Evolutionary conservation across 2,329 filamentous ascomycete genomes (phyloP), one percentile per base, ranked within the genome.

Genomic region (Boeremia lycopersici): DNA sequence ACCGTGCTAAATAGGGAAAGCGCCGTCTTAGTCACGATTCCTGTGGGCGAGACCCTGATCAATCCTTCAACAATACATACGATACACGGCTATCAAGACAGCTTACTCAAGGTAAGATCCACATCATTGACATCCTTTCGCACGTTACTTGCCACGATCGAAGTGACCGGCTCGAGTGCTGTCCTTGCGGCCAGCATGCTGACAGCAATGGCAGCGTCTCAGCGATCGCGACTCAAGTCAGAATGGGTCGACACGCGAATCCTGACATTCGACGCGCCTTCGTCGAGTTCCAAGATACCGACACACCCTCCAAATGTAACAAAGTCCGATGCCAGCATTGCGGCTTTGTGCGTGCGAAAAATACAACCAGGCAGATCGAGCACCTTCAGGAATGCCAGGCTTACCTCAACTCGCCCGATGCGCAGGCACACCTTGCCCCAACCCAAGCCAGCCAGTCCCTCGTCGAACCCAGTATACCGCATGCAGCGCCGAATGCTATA

Each of bases 361-460:
- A 82, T 67, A 79, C 78, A 10, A 81, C 79, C 9, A 76, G 79
- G 57, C 79, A 82, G 65, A 78, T 80, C 55, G 78, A 82, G 56
- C 79, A 82, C 59, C 74, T 82, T 2, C 75, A 78, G 41, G 69
- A 73, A 50, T 82, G 79, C 61, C 71, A 76, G 57, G 64, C 70
- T 6, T 81, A 79, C 59, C 72, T 80, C 13, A 64, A 66, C 29
- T 80, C 78, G 6, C 65, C 76, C 19, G 78, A 81, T 42, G 79
- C 78, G 12, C 75, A 74, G 36, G 71, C 66, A 12, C 70, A 76
- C 48, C 48, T 72, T 29, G 41, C 64, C 15, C 49, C 57, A 31
- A 50, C 49, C 33, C 55, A 65, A 34, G 58, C 59, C 47, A 61
- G 61, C 59, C 66, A 57, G 34, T 35, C 55, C n/a, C 39, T 60